phyloP scores from a whole-genome alignment of 257 asterid genomes.

The Capsicum chinense region DNA sequence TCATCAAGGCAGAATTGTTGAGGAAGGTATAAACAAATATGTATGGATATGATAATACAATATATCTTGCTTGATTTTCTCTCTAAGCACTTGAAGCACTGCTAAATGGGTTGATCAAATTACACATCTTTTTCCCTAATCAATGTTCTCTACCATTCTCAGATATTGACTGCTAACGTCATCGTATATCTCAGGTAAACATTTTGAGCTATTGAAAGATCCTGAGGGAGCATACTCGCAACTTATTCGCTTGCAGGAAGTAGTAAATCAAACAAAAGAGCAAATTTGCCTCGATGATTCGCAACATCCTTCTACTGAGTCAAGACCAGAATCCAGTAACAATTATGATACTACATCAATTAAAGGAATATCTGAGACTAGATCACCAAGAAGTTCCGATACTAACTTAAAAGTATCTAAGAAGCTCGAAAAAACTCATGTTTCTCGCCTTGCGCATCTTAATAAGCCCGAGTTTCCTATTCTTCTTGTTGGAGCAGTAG shows the following conservation, averaged over 20 bases:
- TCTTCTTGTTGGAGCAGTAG: slow-evolving; percentile 53
- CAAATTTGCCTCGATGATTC: slow-evolving; percentile 22
- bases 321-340: not conserved
- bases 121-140: not conserved
- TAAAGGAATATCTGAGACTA: slow-evolving; percentile 27
- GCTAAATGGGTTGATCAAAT: too few relatives aligned
- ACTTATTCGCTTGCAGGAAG: slow-evolving; percentile 60
- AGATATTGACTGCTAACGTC: not conserved
- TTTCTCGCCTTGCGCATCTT: slow-evolving; percentile 62
- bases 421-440: slow-evolving; percentile 50
- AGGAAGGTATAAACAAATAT: slow-evolving; percentile 54
- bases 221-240: slow-evolving; percentile 63
- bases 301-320: not conserved
- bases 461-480: slow-evolving; percentile 83
- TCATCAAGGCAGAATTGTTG: slow-evolving; percentile 75
- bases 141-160: not conserved
- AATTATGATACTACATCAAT: not conserved
- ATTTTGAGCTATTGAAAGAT: slow-evolving; percentile 47
- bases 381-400: slow-evolving; percentile 19
- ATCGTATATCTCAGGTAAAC: slow-evolving; percentile 48
- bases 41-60: not conserved
- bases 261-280: slow-evolving; percentile 46
- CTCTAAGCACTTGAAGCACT: too few relatives aligned
- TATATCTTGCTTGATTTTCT: too few relatives aligned
- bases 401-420: slow-evolving; percentile 31